Percentiles rank a stretch among this genome's conserved stretches.
Evolutionary conservation across 1,139 yeast genomes (phyloP).

Genomic region (Pichia sp.): DNA sequence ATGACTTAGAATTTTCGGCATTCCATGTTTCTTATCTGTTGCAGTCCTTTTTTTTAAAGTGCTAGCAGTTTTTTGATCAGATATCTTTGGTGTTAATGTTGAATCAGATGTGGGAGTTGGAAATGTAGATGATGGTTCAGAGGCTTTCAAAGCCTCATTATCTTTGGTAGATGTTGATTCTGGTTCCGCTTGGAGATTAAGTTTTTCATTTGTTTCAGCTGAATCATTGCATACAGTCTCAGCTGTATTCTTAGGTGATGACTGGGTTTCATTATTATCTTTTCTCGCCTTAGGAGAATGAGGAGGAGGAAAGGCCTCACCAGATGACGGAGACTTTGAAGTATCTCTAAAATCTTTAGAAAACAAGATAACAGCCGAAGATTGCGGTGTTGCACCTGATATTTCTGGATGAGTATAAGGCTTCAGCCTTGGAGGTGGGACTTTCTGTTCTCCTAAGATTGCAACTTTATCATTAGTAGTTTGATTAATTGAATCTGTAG

Average conservation of each 20-base stretch:
- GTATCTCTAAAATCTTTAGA: conserved; percentile 23
- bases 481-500: neutral
- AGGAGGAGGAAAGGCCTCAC: conserved; percentile 4
- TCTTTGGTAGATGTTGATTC: neutral
- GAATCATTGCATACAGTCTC: neutral
- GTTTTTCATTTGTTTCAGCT: conserved; percentile 1
- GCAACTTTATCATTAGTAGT: conserved; percentile 19
- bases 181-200: conserved; percentile 10
- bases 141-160: neutral
- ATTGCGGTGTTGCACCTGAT: conserved; percentile 13
- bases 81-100: conserved; percentile 4
- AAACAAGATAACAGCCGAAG: conserved; percentile 27
- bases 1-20: conserved; percentile 59
- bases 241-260: neutral
- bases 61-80: neutral
- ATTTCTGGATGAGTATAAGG: conserved; percentile 1
- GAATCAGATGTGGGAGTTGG: conserved; percentile 8
- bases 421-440: conserved; percentile 27
- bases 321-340: conserved; percentile 17
- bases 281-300: conserved; percentile 8
- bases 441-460: conserved; percentile 23
- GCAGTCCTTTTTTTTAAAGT: no score
- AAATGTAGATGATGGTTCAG: neutral
- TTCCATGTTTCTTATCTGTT: conserved; percentile 26
- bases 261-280: neutral